Conservation (phyloP, 352 stramenopile species). For the Globisporangium uncinulatum region DNA sequence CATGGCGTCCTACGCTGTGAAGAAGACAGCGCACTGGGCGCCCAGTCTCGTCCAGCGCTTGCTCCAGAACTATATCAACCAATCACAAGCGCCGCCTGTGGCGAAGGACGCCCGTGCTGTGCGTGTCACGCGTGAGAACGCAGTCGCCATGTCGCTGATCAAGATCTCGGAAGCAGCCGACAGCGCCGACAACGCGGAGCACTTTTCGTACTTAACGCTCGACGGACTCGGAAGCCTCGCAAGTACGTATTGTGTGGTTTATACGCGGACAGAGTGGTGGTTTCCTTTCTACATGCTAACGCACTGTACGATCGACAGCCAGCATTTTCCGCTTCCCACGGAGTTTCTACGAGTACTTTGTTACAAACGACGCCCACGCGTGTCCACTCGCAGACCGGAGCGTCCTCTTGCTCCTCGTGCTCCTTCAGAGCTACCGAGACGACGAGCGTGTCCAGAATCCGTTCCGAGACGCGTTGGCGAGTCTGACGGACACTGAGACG, state of each 20-base stretch:
- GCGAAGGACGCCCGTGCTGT: constrained; percentile 29
- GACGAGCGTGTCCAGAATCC: constrained; percentile 19
- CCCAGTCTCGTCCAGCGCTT: constrained; percentile 44
- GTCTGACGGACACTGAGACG: not conserved
- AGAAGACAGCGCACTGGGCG: constrained; percentile 46
- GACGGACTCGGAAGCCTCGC: constrained; percentile 60
- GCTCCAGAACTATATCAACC: constrained; percentile 57
- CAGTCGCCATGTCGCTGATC: constrained; percentile 51
- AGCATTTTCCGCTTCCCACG: constrained; percentile 61
- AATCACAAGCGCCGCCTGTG: constrained; percentile 26
- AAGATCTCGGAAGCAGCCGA: constrained; percentile 48
- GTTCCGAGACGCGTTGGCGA: too few species aligned
- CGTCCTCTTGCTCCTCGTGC: constrained; percentile 51
- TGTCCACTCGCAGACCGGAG: constrained; percentile 66
- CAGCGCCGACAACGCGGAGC: constrained; percentile 34
- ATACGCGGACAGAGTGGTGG: too few species aligned
- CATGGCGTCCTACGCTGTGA: constrained; percentile 30
- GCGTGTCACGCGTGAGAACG: constrained; percentile 32
- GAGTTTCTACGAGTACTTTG: constrained; percentile 68
- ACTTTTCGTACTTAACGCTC: constrained; percentile 66
- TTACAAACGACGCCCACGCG: constrained; percentile 36
- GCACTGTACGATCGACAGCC: constrained; percentile 11
- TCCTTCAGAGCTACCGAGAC: constrained; percentile 69
- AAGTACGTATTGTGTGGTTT: constrained; percentile 23
- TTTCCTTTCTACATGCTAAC: not conserved